A percentile compares a stretch with the other conserved stretches of the same genome.
Conservation (phyloP, 2,329 filamentous ascomycete species). For the Fusarium robinianum region DNA sequence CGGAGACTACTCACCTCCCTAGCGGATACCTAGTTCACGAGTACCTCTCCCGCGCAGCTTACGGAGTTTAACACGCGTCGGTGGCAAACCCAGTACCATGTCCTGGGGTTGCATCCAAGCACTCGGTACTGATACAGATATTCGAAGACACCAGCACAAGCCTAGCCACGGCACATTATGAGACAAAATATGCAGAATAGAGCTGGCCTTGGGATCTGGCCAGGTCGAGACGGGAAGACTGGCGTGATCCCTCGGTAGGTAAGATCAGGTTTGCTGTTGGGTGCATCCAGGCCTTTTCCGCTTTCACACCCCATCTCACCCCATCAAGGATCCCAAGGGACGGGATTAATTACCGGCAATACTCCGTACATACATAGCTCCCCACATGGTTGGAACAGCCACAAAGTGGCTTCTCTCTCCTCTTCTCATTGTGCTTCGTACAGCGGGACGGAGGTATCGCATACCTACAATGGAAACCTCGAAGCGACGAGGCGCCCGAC, state of each 20-base stretch:
- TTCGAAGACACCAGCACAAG: not conserved
- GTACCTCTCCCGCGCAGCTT: no score
- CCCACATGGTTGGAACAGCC: conserved; percentile 3
- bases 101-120: not conserved
- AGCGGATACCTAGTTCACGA: no score
- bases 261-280: conserved; percentile 7
- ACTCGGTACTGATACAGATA: not conserved
- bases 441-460: no score
- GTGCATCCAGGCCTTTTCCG: conserved; percentile 11
- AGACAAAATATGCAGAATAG: conserved; percentile 15
- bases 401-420: no score
- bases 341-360: conserved; percentile 19
- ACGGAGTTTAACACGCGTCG: no score
- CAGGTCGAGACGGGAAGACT: conserved; percentile 16
- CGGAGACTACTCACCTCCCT: not conserved
- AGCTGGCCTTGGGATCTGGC: conserved; percentile 14
- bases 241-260: conserved; percentile 18
- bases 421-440: no score
- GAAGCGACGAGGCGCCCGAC: no score
- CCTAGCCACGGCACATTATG: conserved; percentile 7
- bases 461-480: no score
- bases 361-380: conserved; percentile 5
- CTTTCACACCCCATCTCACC: conserved; percentile 12
- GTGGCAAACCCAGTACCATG: no score
- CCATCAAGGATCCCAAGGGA: conserved; percentile 9